These are phyloP conservation scores for Phellinidium pouzarii DNA, from an alignment of 1,284 basidiomycete genomes.

Conservation along the genomic window DNA sequence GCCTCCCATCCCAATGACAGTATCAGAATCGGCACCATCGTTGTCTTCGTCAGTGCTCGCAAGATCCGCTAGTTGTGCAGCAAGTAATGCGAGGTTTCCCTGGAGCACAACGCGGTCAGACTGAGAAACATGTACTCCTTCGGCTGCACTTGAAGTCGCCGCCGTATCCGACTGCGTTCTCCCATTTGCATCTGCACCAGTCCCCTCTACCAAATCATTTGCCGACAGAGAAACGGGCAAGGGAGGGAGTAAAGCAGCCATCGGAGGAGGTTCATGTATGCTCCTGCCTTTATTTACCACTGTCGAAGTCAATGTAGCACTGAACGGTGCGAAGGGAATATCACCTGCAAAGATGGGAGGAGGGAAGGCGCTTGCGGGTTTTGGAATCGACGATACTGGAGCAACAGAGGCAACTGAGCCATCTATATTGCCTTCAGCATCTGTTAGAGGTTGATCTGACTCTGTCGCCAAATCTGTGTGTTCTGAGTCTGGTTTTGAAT, in stretches of 20 bases:
- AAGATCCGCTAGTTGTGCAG: constrained; percentile 56
- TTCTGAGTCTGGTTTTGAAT: constrained; percentile 31
- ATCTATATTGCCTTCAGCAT: not conserved
- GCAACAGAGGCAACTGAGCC: not conserved
- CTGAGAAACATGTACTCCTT: constrained; percentile 16
- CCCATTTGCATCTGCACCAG: not conserved
- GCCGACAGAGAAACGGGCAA: not conserved
- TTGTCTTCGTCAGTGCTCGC: constrained; percentile 29
- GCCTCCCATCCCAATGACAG: not conserved
- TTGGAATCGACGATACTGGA: not conserved
- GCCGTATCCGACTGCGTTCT: constrained; percentile 7
- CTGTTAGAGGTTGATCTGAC: constrained; percentile 12
- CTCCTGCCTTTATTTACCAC: not conserved
- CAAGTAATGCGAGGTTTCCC: constrained; percentile 54
- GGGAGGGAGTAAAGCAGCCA: not conserved
- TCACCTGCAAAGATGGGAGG: constrained; percentile 3
- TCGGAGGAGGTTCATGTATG: not conserved
- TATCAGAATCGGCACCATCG: not conserved
- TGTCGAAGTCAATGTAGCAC: not conserved
- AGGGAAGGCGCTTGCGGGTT: not conserved
- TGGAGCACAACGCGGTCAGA: constrained; percentile 54
- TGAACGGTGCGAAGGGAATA: not conserved
- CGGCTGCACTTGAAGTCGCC: constrained; percentile 12
- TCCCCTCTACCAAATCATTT: not conserved
- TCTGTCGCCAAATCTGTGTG: constrained; percentile 18